Evolutionary conservation across 2,329 filamentous ascomycete species (phyloP), one percentile per base, ranked within the genome.

Genomic region (Aureobasidium sp.): DNA sequence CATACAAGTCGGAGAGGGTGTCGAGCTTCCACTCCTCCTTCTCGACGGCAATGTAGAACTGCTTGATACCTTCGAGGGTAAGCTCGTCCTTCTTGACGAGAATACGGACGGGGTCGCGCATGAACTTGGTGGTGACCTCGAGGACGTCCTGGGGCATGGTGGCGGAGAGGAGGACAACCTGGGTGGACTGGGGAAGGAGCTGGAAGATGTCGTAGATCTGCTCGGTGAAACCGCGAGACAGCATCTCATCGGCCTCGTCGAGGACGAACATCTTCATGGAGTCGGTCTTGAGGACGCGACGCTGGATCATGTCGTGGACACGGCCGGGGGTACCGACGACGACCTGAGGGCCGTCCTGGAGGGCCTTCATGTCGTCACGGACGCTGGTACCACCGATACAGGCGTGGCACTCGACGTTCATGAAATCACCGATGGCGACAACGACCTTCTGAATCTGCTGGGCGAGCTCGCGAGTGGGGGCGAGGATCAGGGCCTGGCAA

Each of bases 151-250:
- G 91, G 73, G 94, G 94, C 87, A 99, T 96, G 77, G 94, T 99
- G 73, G 94, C 94, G 64, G 94, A 97, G 62, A 99, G 87, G 63
- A 99, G 90, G 70, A 97, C 93, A 69, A 99, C 94, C 85, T 99
- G 94, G 75, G 93, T 99, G 66, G 91, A 92, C 81, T 96, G 94
- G 63, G 94, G 94, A 61, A 99, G 89, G 65, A 97, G 90, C 81
- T 96, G 93, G 88, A 97, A 99, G 81, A 99, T 96, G 79, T 99
- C 94, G 85, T 99, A 99, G 82, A 99, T 99, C 83, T 99, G 94
- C 84, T 99, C 94, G 73, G 92, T 96, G 87, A 99, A 99, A 84
- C 94, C 94, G 74, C 93, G 93, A 76, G 91, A 95, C 82, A 99
- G 86, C 90, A 99, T 97, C 82, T 99, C 94, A 77, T 99, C 94